These are phyloP conservation scores for Boletus reticulatus DNA, from an alignment of 768 basidiomycete genomes.

Conservation along the genomic window DNA sequence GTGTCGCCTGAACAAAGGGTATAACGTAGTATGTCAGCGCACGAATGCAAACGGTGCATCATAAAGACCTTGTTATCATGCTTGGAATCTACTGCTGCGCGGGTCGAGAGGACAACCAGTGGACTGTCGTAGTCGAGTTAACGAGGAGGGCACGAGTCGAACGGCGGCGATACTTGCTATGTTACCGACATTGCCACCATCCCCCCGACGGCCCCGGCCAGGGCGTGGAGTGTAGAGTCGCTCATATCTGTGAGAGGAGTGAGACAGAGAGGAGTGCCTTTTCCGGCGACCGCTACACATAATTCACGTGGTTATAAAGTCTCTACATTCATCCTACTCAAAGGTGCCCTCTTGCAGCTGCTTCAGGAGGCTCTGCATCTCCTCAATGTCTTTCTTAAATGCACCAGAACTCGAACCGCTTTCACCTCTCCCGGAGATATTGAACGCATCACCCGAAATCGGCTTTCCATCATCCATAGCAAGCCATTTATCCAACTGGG, in stretches of 20 bases:
- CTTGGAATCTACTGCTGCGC: slow-evolving; percentile 88
- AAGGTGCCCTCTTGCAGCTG: slow-evolving; percentile 37
- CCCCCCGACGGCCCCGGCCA: slow-evolving; percentile 89
- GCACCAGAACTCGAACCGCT: slow-evolving; percentile 53
- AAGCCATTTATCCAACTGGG: slow-evolving; percentile 82
- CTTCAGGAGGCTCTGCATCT: slow-evolving; percentile 60
- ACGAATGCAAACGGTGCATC: neutral
- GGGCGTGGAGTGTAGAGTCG: slow-evolving; percentile 82
- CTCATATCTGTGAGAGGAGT: slow-evolving; percentile 39
- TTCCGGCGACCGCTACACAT: neutral
- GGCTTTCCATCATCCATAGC: slow-evolving; percentile 67
- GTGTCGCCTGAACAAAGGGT: slow-evolving; percentile 58
- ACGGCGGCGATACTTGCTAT: slow-evolving; percentile 51
- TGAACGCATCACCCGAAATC: slow-evolving; percentile 56
- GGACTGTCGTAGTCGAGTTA: slow-evolving; percentile 52
- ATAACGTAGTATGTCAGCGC: slow-evolving; percentile 34
- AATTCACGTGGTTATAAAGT: neutral
- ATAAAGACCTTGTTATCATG: slow-evolving; percentile 65
- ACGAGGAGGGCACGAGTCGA: neutral
- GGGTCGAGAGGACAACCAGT: slow-evolving; percentile 86
- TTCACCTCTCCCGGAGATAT: slow-evolving; percentile 34
- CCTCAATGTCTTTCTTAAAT: slow-evolving; percentile 67
- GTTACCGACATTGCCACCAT: slow-evolving; percentile 89
- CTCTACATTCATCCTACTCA: slow-evolving; percentile 7
- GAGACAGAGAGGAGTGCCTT: neutral